phyloP scores from a whole-genome alignment of 441 rosid species.

The Populus hybrid region DNA sequence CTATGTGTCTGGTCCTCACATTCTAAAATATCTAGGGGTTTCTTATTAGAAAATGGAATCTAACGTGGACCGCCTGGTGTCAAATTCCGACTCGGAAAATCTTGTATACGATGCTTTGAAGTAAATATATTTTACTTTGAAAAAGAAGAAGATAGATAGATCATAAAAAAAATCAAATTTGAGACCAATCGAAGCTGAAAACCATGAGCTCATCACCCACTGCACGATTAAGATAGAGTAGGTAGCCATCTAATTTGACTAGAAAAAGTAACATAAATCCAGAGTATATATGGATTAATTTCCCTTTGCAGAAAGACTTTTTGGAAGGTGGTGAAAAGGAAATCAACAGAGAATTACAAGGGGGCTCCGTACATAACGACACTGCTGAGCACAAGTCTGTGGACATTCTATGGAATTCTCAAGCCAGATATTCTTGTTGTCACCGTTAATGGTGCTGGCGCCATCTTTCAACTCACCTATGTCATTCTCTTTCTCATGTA shows the following conservation, averaged over 20 bases:
- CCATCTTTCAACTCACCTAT: slow-evolving; percentile 40
- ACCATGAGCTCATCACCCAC: too few species aligned
- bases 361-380: slow-evolving; percentile 56
- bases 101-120: too few species aligned
- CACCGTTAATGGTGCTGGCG: slow-evolving; percentile 56
- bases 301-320: slow-evolving; percentile 37
- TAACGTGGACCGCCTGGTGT: neutral
- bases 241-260: too few species aligned
- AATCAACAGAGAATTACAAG: slow-evolving; percentile 53
- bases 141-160: too few species aligned
- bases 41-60: neutral
- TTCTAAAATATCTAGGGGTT: neutral
- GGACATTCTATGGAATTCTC: slow-evolving; percentile 63
- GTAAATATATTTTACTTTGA: too few species aligned
- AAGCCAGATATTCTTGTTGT: slow-evolving; percentile 49
- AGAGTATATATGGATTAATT: too few species aligned
- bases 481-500: slow-evolving; percentile 45
- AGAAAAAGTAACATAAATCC: neutral
- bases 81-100: neutral
- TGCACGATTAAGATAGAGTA: too few species aligned
- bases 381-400: slow-evolving; percentile 49
- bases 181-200: too few species aligned
- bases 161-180: too few species aligned
- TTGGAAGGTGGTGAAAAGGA: slow-evolving; percentile 40
- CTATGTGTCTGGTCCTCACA: too few species aligned